Conservation (phyloP, 352 stramenopile genomes). For the Pythium rishiriense region DNA sequence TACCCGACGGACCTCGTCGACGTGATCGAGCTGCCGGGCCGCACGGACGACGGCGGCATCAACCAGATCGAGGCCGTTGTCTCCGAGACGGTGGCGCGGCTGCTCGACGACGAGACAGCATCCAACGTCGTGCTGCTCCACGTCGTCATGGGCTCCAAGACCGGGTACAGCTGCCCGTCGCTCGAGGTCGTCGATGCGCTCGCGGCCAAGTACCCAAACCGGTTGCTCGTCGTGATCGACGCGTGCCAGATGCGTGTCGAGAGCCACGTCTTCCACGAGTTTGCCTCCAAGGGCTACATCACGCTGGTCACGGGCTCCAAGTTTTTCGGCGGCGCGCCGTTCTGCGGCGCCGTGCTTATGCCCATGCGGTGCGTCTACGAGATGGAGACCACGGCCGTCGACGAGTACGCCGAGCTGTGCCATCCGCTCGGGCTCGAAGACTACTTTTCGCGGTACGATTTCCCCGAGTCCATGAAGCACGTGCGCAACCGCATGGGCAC, state of each 20-base stretch:
- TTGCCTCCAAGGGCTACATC: conserved; percentile 60
- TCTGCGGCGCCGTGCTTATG: conserved; percentile 84
- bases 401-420: conserved; percentile 59
- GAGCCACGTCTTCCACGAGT: conserved; percentile 58
- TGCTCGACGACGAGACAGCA: conserved; percentile 40
- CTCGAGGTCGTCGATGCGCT: conserved; percentile 61
- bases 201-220: conserved; percentile 56
- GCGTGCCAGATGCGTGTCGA: conserved; percentile 87
- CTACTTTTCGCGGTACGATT: conserved; percentile 85
- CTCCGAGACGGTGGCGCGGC: conserved; percentile 39
- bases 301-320: conserved; percentile 86
- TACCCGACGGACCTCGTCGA: conserved; percentile 68
- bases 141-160: conserved; percentile 86
- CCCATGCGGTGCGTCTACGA: conserved; percentile 76
- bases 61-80: conserved; percentile 50
- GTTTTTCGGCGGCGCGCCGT: conserved; percentile 86
- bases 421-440: conserved; percentile 73
- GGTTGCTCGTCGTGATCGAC: conserved; percentile 81
- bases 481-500: conserved; percentile 51
- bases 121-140: conserved; percentile 81
- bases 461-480: conserved; percentile 66
- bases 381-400: conserved; percentile 66
- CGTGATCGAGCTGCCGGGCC: conserved; percentile 58
- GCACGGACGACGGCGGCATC: conserved; percentile 55
- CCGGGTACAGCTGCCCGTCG: conserved; percentile 77